These are phyloP conservation scores for Epichloe typhina DNA, from an alignment of 2,329 filamentous ascomycete species.

Conservation along the genomic window DNA sequence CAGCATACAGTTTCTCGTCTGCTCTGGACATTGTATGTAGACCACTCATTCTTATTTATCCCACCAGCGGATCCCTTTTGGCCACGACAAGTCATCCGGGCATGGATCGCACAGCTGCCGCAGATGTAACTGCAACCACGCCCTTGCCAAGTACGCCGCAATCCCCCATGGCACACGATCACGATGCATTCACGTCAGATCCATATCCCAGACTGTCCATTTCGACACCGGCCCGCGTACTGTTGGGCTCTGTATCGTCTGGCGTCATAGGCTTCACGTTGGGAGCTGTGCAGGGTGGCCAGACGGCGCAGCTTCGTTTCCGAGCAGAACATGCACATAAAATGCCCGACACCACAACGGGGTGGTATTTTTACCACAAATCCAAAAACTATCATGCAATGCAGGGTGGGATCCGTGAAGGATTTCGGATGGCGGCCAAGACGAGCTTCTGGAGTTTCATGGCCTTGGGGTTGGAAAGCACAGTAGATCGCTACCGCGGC, in stretches of 20 bases:
- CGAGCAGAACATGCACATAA: conserved; percentile 94
- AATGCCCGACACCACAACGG: conserved; percentile 65
- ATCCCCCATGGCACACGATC: conserved; percentile 10
- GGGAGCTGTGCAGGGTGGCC: conserved; percentile 59
- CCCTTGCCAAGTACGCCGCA: neutral
- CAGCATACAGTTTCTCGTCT: too few species aligned
- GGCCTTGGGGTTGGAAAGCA: conserved; percentile 74
- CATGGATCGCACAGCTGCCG: conserved; percentile 1
- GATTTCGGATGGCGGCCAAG: conserved; percentile 57
- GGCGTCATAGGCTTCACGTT: conserved; percentile 57
- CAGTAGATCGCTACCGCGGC: conserved; percentile 51
- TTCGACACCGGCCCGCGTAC: conserved; percentile 50
- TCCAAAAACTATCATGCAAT: conserved; percentile 87
- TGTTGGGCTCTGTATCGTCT: conserved; percentile 48
- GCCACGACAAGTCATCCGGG: neutral
- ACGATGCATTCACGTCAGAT: conserved; percentile 15
- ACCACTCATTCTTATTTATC: too few species aligned
- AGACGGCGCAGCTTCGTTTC: conserved; percentile 67
- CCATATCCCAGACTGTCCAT: conserved; percentile 42
- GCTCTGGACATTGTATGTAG: too few species aligned
- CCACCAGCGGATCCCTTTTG: neutral
- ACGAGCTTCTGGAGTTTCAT: conserved; percentile 60
- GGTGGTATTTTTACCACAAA: conserved; percentile 99
- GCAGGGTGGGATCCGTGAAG: conserved; percentile 66
- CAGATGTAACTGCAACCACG: conserved; percentile 1